Evolutionary conservation across 768 basidiomycete genomes (phyloP).

Genomic region (Pleurotus cornucopiae): DNA sequence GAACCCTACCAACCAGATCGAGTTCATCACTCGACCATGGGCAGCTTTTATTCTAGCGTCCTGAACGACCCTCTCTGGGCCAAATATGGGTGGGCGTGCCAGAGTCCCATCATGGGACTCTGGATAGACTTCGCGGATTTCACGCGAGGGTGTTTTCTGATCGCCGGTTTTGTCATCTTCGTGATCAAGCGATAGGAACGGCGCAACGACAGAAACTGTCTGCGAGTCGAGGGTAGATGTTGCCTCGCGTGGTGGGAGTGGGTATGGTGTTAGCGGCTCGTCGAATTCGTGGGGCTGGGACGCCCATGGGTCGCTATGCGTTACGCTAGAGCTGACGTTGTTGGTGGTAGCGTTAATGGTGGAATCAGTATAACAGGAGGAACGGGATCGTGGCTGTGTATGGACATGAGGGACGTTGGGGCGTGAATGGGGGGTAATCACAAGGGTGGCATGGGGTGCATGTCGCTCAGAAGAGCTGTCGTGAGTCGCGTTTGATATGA

Average conservation of each 20-base stretch:
- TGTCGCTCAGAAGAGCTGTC: background rate
- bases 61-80: conserved; percentile 32
- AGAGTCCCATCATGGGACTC: conserved; percentile 11
- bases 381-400: background rate
- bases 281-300: conserved; percentile 1
- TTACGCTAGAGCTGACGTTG: background rate
- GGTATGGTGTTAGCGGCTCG: background rate
- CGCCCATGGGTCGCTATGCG: background rate
- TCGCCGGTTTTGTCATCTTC: background rate
- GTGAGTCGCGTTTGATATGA: conserved; percentile 2
- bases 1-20: conserved; percentile 21
- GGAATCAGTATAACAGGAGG: background rate
- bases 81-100: conserved; percentile 30
- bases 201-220: conserved; percentile 3
- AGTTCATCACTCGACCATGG: conserved; percentile 25
- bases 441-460: background rate
- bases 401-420: background rate
- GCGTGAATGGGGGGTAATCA: background rate
- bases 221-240: conserved; percentile 3
- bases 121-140: no score
- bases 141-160: background rate
- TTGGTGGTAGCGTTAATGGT: background rate
- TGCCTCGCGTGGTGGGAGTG: background rate
- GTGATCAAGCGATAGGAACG: background rate
- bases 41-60: conserved; percentile 31